phyloP scores from a whole-genome alignment of 306 rosid species.

The Delonix regia region DNA sequence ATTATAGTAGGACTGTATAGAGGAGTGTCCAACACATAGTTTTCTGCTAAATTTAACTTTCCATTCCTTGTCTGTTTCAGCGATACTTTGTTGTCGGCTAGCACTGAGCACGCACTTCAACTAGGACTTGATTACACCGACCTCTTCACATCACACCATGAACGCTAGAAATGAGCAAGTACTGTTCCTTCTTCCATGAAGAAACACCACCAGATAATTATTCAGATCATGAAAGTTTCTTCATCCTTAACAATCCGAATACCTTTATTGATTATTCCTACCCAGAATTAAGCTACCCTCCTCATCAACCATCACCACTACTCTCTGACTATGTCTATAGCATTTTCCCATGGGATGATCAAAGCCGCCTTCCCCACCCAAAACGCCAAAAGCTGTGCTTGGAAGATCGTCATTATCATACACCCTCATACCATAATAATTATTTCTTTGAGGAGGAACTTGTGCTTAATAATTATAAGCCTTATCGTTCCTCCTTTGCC shows the following conservation, averaged over 20 bases:
- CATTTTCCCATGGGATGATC: background rate
- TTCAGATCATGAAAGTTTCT: conserved; percentile 30
- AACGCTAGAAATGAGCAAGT: conserved; percentile 1
- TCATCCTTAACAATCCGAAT: background rate
- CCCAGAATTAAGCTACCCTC: background rate
- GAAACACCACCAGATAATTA: background rate
- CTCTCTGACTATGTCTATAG: background rate
- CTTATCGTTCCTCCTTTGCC: background rate
- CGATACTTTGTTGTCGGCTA: background rate
- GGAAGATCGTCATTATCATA: background rate
- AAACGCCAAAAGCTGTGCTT: conserved; percentile 43
- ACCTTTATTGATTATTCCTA: conserved; percentile 6
- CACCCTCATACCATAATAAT: background rate
- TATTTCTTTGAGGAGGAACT: conserved; percentile 25
- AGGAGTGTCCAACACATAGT: background rate
- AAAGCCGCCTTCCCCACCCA: background rate
- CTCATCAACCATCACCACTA: background rate
- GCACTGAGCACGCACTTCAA: conserved; percentile 27
- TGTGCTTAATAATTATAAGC: background rate
- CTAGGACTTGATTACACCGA: no score
- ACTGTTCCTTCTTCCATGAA: conserved; percentile 22
- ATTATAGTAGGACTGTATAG: no score
- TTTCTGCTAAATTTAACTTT: background rate
- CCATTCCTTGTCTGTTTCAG: background rate
- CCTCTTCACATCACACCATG: background rate